phyloP scores from a whole-genome alignment of 371 early-diverging fungal genomes.

The Ordospora pajunii region DNA sequence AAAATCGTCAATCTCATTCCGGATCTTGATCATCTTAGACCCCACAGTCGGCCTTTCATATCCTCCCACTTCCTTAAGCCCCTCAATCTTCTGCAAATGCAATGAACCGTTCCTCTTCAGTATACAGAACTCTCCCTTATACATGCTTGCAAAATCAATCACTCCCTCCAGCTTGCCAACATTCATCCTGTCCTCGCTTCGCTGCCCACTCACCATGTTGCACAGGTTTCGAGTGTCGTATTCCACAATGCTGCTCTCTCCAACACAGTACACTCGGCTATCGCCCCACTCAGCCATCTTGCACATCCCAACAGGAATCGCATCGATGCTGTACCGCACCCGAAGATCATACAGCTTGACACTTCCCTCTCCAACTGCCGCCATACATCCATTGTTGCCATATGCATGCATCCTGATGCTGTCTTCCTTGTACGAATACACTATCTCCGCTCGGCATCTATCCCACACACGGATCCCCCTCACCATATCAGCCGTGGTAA shows the following conservation, averaged over 20 bases:
- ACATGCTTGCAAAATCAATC: not conserved
- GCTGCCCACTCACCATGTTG: not conserved
- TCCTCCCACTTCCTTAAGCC: not conserved
- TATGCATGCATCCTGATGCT: slow-evolving; percentile 10
- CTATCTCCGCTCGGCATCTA: not conserved
- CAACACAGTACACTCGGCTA: not conserved
- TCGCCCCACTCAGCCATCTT: slow-evolving; percentile 1
- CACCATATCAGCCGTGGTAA: slow-evolving; percentile 20
- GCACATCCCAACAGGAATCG: slow-evolving; percentile 4
- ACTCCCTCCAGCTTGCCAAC: not conserved
- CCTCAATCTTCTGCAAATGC: not conserved
- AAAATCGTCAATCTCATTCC: not conserved
- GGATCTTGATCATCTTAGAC: not conserved
- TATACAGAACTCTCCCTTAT: not conserved
- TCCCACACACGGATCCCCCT: slow-evolving; percentile 34
- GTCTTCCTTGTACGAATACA: slow-evolving; percentile 22
- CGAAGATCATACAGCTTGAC: slow-evolving; percentile 34
- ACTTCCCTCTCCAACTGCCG: slow-evolving; percentile 7
- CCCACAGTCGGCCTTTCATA: not conserved
- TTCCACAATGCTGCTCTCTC: not conserved
- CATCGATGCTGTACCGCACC: slow-evolving; percentile 15
- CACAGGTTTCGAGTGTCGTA: not conserved
- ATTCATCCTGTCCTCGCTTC: not conserved
- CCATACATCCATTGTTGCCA: not conserved
- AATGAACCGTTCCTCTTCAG: not conserved